Evolutionary conservation across 805 yeast species (phyloP).

Genomic region (Saturnispora mendoncae): DNA sequence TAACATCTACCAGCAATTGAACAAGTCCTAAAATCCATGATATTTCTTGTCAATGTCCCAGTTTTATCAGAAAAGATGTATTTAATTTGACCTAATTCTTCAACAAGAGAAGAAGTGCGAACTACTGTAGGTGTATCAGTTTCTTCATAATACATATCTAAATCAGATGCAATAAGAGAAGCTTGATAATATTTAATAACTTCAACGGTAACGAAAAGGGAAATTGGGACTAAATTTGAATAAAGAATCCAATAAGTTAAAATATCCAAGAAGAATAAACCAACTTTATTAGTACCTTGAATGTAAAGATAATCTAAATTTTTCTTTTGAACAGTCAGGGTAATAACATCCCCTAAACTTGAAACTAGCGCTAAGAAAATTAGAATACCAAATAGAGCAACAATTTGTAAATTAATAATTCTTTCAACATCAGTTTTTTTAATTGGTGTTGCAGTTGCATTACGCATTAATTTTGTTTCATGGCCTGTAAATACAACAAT

Average conservation of each 20-base stretch:
- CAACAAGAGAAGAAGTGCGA: constrained; percentile 90
- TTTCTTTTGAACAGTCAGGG: constrained; percentile 43
- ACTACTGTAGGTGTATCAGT: constrained; percentile 93
- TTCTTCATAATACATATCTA: constrained; percentile 82
- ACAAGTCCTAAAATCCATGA: constrained; percentile 93
- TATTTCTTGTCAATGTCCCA: constrained; percentile 90
- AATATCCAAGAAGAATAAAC: constrained; percentile 74
- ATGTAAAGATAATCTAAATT: constrained; percentile 57
- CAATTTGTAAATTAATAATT: constrained; percentile 84
- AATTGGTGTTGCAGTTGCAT: constrained; percentile 97
- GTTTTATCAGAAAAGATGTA: constrained; percentile 96
- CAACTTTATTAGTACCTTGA: constrained; percentile 57
- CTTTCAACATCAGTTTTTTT: constrained; percentile 95
- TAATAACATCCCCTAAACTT: constrained; percentile 79
- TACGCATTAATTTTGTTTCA: constrained; percentile 95
- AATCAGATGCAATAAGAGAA: constrained; percentile 82
- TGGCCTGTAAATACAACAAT: constrained; percentile 94
- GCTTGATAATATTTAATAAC: constrained; percentile 94
- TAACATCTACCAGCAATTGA: constrained; percentile 89
- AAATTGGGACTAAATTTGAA: constrained; percentile 95
- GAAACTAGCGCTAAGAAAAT: constrained; percentile 71
- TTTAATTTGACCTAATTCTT: constrained; percentile 94
- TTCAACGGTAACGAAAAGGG: constrained; percentile 93
- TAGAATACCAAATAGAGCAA: constrained; percentile 77
- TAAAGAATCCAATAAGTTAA: constrained; percentile 94